phyloP scores from a whole-genome alignment of 2,329 filamentous ascomycete genomes.

The Colletotrichum sp. region DNA sequence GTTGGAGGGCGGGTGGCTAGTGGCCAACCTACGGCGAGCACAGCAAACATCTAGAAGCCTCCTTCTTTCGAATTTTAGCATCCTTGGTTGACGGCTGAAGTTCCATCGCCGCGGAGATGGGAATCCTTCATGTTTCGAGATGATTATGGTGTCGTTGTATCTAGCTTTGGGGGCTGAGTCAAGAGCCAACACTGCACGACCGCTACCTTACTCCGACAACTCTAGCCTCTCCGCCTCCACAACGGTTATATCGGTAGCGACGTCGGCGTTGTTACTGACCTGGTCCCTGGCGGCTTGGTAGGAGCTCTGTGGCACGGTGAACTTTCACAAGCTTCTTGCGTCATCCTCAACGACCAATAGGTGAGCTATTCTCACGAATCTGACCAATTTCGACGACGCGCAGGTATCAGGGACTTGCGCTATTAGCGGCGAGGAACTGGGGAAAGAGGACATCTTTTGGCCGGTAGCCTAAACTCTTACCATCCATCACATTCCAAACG shows the following conservation, averaged over 20 bases:
- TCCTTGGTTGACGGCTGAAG: not conserved
- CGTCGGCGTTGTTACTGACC: not conserved
- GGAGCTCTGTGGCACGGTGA: not conserved
- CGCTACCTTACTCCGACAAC: not conserved
- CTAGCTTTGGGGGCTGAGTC: not conserved
- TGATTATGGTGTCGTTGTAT: conserved; percentile 1
- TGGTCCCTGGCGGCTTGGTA: not conserved
- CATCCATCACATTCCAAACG: not conserved
- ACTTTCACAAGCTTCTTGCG: not conserved
- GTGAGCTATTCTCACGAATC: not conserved
- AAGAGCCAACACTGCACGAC: not conserved
- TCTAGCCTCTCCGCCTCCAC: not conserved
- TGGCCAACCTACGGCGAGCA: not conserved
- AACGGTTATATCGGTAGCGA: not conserved
- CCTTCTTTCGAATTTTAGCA: not conserved
- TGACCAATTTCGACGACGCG: not conserved
- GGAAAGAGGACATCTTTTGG: not conserved
- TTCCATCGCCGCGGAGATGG: not conserved
- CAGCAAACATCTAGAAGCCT: not conserved
- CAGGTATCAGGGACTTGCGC: not conserved
- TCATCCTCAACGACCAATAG: not conserved
- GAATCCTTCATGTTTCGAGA: not conserved
- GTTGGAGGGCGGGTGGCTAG: not conserved
- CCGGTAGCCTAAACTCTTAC: not conserved
- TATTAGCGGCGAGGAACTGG: not conserved